Conservation (phyloP, 148 eudicot species). For the Rhododendron williamsianum region DNA sequence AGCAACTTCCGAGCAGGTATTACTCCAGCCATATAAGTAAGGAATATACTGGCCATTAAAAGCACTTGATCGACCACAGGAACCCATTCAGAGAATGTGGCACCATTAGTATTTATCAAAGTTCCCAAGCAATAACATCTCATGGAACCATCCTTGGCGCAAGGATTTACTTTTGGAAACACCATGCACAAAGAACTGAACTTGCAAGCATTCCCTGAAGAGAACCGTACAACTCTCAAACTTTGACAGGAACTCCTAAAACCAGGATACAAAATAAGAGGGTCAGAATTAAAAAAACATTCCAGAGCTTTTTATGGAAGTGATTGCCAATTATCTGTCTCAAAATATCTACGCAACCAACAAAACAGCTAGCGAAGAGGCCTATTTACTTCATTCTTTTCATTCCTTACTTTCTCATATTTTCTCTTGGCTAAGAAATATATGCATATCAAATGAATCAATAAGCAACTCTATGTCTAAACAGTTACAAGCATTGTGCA, state of each 20-base stretch:
- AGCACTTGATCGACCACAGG: conserved; percentile 74
- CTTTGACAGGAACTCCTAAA: conserved; percentile 29
- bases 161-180: conserved; percentile 18
- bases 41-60: conserved; percentile 62
- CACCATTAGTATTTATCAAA: conserved; percentile 42
- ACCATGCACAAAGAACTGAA: conserved; percentile 21
- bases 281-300: background rate
- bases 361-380: background rate
- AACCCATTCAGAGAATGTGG: conserved; percentile 56
- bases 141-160: conserved; percentile 17
- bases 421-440: background rate
- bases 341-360: background rate
- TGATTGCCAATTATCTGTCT: background rate
- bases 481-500: background rate
- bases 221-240: conserved; percentile 23
- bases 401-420: background rate
- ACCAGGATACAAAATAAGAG: conserved; percentile 7
- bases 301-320: background rate
- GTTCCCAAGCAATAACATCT: conserved; percentile 57
- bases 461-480: background rate
- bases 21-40: conserved; percentile 88
- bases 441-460: background rate
- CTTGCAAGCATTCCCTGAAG: conserved; percentile 32
- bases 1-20: conserved; percentile 48
- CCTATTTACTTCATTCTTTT: background rate